These are phyloP conservation scores for Catenaria anguillulae DNA, from an alignment of 371 early-diverging fungal genomes.

Conservation along the genomic window DNA sequence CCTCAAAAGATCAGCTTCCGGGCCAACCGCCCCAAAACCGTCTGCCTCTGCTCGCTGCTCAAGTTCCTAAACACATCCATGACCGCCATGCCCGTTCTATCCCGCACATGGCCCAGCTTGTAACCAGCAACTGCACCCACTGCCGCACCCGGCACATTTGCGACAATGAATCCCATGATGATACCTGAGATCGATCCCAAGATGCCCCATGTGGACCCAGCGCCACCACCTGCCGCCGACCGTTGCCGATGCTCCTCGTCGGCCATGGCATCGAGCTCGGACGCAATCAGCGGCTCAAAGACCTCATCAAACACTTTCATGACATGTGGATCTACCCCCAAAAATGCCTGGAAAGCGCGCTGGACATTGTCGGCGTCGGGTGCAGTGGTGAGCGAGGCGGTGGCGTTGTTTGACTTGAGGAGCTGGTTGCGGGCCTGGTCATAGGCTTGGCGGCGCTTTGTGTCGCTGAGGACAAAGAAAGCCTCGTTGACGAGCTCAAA, in stretches of 20 bases:
- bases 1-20: background rate
- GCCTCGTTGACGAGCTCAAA: conserved; percentile 47
- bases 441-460: conserved; percentile 25
- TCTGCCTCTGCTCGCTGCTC: background rate
- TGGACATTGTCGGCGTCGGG: background rate
- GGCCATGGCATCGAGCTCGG: too few species aligned
- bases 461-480: conserved; percentile 35
- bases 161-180: conserved; percentile 44
- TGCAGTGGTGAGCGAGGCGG: too few species aligned
- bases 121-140: background rate
- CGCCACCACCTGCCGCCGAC: too few species aligned
- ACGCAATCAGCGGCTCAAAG: conserved; percentile 44
- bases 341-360: too few species aligned
- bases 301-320: too few species aligned
- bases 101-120: conserved; percentile 5
- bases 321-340: conserved; percentile 30
- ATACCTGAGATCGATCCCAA: too few species aligned
- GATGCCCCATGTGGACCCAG: too few species aligned
- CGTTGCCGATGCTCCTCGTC: too few species aligned
- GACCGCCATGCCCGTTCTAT: conserved; percentile 1
- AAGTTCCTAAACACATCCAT: background rate
- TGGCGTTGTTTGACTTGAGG: background rate
- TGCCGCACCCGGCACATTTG: too few species aligned
- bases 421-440: conserved; percentile 19
- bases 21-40: background rate